Evolutionary conservation across 139 green algal genomes (phyloP).

Genomic region (Chlorella sp.): DNA sequence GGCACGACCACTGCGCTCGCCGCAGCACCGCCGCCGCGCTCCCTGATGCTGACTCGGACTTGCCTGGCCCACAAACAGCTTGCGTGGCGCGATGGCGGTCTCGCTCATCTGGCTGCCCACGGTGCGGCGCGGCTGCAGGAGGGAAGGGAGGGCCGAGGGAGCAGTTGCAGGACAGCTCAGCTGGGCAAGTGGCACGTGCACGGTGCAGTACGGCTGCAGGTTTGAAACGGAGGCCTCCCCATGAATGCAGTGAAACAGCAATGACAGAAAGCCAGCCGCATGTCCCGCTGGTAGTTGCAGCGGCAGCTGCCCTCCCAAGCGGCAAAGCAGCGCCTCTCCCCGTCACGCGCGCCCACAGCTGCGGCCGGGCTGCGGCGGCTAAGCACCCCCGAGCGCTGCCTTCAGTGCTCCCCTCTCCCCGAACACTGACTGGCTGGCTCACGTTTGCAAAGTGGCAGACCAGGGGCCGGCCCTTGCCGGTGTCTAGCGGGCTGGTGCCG

Average conservation of each 20-base stretch:
- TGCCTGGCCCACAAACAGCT: slow-evolving; percentile 91
- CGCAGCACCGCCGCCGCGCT: too few relatives aligned
- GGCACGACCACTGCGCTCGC: too few relatives aligned
- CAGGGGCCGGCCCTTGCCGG: slow-evolving; percentile 61
- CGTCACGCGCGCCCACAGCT: too few relatives aligned
- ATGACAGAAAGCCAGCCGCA: too few relatives aligned
- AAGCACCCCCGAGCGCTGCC: too few relatives aligned
- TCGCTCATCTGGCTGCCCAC: slow-evolving; percentile 56
- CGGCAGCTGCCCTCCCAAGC: too few relatives aligned
- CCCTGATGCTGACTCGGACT: background rate
- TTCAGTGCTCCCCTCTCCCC: too few relatives aligned
- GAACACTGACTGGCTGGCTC: too few relatives aligned
- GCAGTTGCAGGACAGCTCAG: background rate
- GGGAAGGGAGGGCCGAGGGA: background rate
- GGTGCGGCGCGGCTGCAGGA: slow-evolving; percentile 55
- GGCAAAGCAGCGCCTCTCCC: too few relatives aligned
- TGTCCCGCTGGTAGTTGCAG: too few relatives aligned
- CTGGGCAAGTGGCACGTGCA: background rate
- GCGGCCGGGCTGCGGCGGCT: background rate
- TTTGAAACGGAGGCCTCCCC: too few relatives aligned
- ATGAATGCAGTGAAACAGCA: background rate
- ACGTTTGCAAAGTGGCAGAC: slow-evolving; percentile 86
- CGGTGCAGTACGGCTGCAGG: background rate
- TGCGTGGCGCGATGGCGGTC: slow-evolving; percentile 81
- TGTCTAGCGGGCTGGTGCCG: slow-evolving; percentile 60